Evolutionary conservation across 2,329 filamentous ascomycete genomes (phyloP), one percentile per base, ranked within the genome.

Genomic region (Ceratocystiopsis sp.): DNA sequence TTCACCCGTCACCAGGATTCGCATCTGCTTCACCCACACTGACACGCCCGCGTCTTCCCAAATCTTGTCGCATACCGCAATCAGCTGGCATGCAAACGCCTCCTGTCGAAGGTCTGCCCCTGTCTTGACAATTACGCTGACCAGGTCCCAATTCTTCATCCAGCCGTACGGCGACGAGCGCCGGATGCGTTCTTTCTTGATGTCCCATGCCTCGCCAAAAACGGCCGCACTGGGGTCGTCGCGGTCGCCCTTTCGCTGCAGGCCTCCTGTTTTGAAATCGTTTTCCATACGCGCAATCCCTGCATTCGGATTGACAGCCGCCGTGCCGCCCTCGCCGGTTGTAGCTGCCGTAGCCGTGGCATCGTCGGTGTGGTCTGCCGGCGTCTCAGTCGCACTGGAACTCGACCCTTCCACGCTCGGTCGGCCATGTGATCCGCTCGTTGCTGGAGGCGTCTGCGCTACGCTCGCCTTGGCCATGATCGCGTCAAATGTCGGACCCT

Each of bases 21-120:
- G 76, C 84, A 91, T 91, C 46, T 80, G 69, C 61, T 87, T 87
- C 17, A 87, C 81, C 84, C 84, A 91, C n/a, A 91, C 84, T 34
- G 80, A 71, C 32, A 83, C 74, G 21, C 68, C 64, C 15, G 81
- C 78, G 48, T 86, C 82, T 39, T 76, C 64, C 80, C 83, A 91
- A 51, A 87, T 86, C 61, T 80, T 83, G 54, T 82, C 72, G 60
- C 84, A 91, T 13, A 86, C 80, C 45, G 75, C 69, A 51, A 91
- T 91, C 38, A 91, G 70, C 61, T 91, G 84, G 57, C 83, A 89
- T 8, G 84, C 84, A 59, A 91, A 91, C 0, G 84, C 83, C 60
- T 91, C 84, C 62, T 91, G 84, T 41, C 84, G 71, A 48, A 91
- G 64, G 60, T 91, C 83, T 3, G 80, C 80, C 3, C 84, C 83